Conservation (phyloP, 164 flowering plant genomes). For the Kalanchoe fedtschenkoi region DNA sequence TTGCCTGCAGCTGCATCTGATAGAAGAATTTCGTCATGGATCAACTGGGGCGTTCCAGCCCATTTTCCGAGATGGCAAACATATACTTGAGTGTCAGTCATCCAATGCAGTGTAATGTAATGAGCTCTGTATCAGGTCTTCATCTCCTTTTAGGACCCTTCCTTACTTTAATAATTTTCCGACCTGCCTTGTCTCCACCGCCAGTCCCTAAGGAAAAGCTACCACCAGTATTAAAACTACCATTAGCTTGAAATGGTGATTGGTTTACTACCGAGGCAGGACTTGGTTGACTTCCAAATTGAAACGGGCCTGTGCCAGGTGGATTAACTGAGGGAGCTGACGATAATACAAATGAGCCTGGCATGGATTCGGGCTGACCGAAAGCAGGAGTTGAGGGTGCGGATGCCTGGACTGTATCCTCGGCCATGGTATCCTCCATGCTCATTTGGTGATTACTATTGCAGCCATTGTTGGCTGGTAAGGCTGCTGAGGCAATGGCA, state of each 20-base stretch:
- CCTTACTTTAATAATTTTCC: slow-evolving; percentile 31
- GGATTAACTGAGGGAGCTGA: slow-evolving; percentile 23
- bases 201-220: slow-evolving; percentile 57
- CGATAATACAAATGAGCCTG: slow-evolving; percentile 21
- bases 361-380: slow-evolving; percentile 32
- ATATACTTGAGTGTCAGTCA: no score
- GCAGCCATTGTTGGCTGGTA: slow-evolving; percentile 28
- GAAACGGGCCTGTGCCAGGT: slow-evolving; percentile 33
- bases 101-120: no score
- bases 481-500: slow-evolving; percentile 22
- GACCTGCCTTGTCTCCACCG: slow-evolving; percentile 36
- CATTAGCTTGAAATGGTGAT: slow-evolving; percentile 48
- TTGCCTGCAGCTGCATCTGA: no score
- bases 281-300: slow-evolving; percentile 48
- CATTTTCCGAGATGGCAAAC: no score
- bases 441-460: slow-evolving; percentile 50
- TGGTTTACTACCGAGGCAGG: slow-evolving; percentile 28
- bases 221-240: slow-evolving; percentile 42
- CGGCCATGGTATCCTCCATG: slow-evolving; percentile 91
- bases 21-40: no score
- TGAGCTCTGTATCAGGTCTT: no score
- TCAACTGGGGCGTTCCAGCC: no score
- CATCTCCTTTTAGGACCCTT: slow-evolving; percentile 31
- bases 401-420: slow-evolving; percentile 58
- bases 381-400: slow-evolving; percentile 30